These are phyloP conservation scores for Spathaspora sp. DNA, from an alignment of 805 yeast species.

Conservation along the genomic window DNA sequence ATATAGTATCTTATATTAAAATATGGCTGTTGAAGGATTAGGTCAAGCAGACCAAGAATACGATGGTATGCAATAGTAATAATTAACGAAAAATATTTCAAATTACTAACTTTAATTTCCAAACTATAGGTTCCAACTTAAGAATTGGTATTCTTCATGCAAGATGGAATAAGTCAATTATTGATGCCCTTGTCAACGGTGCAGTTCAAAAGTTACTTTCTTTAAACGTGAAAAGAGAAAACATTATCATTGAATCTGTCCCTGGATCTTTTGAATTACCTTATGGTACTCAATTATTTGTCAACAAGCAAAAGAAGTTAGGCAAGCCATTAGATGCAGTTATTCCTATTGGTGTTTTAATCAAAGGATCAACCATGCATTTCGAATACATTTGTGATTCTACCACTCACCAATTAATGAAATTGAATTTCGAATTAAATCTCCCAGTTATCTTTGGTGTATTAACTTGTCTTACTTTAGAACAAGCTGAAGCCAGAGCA, in stretches of 20 bases:
- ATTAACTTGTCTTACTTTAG: conserved; percentile 88
- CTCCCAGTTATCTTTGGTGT: conserved; percentile 92
- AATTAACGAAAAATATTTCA: neutral
- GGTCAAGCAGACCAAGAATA: conserved; percentile 68
- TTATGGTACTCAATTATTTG: conserved; percentile 60
- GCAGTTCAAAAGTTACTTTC: conserved; percentile 56
- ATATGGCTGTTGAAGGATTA: conserved; percentile 78
- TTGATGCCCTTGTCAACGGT: conserved; percentile 77
- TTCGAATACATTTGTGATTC: conserved; percentile 96
- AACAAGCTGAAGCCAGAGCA: conserved; percentile 90
- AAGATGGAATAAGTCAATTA: conserved; percentile 84
- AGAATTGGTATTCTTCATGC: conserved; percentile 90
- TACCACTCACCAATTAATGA: conserved; percentile 81
- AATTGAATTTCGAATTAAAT: conserved; percentile 61
- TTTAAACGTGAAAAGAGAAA: conserved; percentile 70
- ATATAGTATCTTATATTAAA: neutral
- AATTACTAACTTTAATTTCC: neutral
- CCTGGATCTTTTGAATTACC: conserved; percentile 97
- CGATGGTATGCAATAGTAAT: conserved; percentile 45
- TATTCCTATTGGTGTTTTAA: conserved; percentile 89
- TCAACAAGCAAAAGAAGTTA: conserved; percentile 38
- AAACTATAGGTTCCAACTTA: conserved; percentile 43
- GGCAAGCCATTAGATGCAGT: conserved; percentile 70
- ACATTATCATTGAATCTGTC: conserved; percentile 78
- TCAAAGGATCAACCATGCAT: conserved; percentile 97